Conservation (phyloP, 1,139 yeast genomes). For the Candida freyschussii region DNA sequence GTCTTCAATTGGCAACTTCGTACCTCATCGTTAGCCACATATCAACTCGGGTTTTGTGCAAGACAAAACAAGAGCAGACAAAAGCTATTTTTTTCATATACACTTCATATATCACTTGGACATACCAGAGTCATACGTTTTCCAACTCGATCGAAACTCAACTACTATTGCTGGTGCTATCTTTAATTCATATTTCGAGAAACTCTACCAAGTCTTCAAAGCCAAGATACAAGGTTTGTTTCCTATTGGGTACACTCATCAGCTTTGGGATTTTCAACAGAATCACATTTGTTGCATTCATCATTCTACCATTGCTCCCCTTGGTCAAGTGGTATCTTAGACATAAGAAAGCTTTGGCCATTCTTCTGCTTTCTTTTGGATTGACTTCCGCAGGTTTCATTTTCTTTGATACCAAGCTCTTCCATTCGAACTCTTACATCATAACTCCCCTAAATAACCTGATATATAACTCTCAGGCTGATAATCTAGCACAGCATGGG, state of each 20-base stretch:
- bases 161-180: slow-evolving; percentile 52
- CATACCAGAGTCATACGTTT: slow-evolving; percentile 82
- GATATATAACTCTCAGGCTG: slow-evolving; percentile 54
- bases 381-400: slow-evolving; percentile 39
- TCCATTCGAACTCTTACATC: slow-evolving; percentile 31
- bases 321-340: slow-evolving; percentile 35
- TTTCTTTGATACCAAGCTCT: slow-evolving; percentile 47
- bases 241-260: slow-evolving; percentile 47
- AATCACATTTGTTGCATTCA: slow-evolving; percentile 74
- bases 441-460: slow-evolving; percentile 77
- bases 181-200: slow-evolving; percentile 27
- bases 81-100: slow-evolving; percentile 62
- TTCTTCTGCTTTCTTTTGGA: slow-evolving; percentile 30
- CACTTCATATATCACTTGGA: slow-evolving; percentile 76
- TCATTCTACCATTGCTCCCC: slow-evolving; percentile 53
- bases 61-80: slow-evolving; percentile 56
- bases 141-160: slow-evolving; percentile 84
- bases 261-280: slow-evolving; percentile 78
- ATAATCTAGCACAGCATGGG: slow-evolving; percentile 74
- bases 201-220: slow-evolving; percentile 13
- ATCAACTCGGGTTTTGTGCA: slow-evolving; percentile 41
- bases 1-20: slow-evolving; percentile 52
- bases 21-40: slow-evolving; percentile 28
- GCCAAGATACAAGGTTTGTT: slow-evolving; percentile 25
- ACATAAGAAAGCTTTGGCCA: slow-evolving; percentile 28